Percentiles rank a stretch among this genome's conserved stretches.
Conservation (phyloP, 2,329 filamentous ascomycete genomes). For the Fusarium heterosporum region DNA sequence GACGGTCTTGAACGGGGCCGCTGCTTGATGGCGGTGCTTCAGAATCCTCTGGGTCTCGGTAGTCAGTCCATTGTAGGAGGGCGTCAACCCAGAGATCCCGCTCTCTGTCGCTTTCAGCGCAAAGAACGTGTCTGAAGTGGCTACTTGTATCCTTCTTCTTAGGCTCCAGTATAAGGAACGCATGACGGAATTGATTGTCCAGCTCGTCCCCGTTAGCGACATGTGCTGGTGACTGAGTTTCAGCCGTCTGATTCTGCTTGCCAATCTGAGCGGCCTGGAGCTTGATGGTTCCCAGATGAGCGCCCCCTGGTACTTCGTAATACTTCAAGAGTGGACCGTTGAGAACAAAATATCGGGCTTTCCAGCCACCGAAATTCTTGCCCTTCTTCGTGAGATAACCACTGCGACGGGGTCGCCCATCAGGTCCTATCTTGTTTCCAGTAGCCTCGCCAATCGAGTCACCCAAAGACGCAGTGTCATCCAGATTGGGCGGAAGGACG, state of each 20-base stretch:
- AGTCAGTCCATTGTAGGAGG: conserved; percentile 89
- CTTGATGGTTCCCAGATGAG: conserved; percentile 93
- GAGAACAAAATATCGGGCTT: conserved; percentile 76
- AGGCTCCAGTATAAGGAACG: conserved; percentile 92
- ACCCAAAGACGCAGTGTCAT: conserved; percentile 60
- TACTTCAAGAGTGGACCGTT: conserved; percentile 80
- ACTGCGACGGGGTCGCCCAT: conserved; percentile 78
- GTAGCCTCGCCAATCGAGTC: conserved; percentile 44
- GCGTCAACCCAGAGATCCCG: conserved; percentile 94
- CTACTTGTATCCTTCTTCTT: conserved; percentile 95
- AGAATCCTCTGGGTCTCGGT: conserved; percentile 68
- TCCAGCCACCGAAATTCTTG: conserved; percentile 99
- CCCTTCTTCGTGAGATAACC: conserved; percentile 96
- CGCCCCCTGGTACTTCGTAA: conserved; percentile 89
- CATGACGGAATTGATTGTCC: conserved; percentile 96
- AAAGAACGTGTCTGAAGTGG: conserved; percentile 91
- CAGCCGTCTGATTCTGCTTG: conserved; percentile 74
- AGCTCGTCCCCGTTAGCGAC: conserved; percentile 72
- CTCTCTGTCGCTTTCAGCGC: conserved; percentile 93
- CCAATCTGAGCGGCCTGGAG: conserved; percentile 91
- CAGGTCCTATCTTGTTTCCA: conserved; percentile 62
- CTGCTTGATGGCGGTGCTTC: conserved; percentile 49
- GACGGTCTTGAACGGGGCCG: conserved; percentile 54
- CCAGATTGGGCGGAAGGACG: conserved; percentile 70
- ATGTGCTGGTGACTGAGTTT: conserved; percentile 70